A percentile compares a stretch with the other conserved stretches of the same genome.
These are phyloP conservation scores for Gossypium gossypioides DNA, from an alignment of 441 rosid species.

Conservation along the genomic window DNA sequence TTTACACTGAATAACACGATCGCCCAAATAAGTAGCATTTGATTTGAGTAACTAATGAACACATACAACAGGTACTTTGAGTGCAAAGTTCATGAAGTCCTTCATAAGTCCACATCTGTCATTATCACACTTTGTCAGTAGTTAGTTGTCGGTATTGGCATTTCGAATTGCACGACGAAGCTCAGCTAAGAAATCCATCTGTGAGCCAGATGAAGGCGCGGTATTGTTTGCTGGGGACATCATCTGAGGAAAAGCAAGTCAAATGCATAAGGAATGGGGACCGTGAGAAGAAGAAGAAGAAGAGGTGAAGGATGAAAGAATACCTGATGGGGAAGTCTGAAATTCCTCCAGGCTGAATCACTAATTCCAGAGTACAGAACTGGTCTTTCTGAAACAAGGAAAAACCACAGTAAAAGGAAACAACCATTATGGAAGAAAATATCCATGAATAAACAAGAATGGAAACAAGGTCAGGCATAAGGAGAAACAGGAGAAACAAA, in stretches of 20 bases:
- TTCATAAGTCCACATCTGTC: conserved; percentile 4
- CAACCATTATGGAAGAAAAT: neutral
- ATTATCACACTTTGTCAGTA: neutral
- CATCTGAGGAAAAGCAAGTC: conserved; percentile 25
- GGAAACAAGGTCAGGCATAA: neutral
- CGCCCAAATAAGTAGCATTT: conserved; percentile 7
- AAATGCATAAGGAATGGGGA: neutral
- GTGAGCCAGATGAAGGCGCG: conserved; percentile 30
- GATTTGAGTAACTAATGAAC: conserved; percentile 8
- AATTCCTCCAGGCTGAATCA: conserved; percentile 34
- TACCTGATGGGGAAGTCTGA: conserved; percentile 55
- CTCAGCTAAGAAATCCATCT: conserved; percentile 43
- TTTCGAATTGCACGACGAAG: conserved; percentile 36
- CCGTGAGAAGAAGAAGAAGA: neutral
- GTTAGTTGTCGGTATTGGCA: conserved; percentile 23
- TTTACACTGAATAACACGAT: conserved; percentile 8
- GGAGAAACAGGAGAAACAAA: neutral
- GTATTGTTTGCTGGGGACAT: conserved; percentile 23
- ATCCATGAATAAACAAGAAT: neutral
- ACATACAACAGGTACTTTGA: conserved; percentile 15
- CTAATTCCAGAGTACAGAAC: conserved; percentile 39
- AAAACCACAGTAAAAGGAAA: neutral
- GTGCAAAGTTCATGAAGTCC: conserved; percentile 11
- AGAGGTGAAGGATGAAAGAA: neutral
- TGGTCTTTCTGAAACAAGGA: conserved; percentile 41